Evolutionary conservation across 495 filamentous ascomycete species (phyloP), one percentile per base, ranked within the genome.

Genomic region (Astrocystis sublimbata): DNA sequence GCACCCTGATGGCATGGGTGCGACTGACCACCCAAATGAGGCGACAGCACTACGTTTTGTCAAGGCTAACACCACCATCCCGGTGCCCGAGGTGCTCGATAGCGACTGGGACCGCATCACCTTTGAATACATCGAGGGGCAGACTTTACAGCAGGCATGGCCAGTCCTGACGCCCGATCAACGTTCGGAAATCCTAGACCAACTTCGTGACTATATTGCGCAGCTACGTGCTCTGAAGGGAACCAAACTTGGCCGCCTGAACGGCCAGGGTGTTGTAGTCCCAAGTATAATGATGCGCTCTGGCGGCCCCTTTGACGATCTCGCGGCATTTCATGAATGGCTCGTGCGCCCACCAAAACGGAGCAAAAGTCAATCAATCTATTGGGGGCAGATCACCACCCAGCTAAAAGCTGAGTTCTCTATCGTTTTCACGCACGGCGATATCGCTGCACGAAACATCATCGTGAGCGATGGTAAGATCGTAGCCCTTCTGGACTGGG

Each of bases 401-500:
- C 58, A 61, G 35, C 36, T 61, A 4, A 23, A 30, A 26, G 47
- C 28, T 17, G 58, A 52, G 13, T 61, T 35, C 23, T 23, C 58
- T 24, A 64, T 66, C 54, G 50, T 66, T 17, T 72, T 74, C 58
- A 71, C 68, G 35, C 65, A 74, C 60, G 65, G 70, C 10, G 68
- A 71, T 43, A 47, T 74, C 24, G 62, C 45, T 19, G 62, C 63
- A 26, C 65, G 60, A 33, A 74, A 74, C 68, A 71, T 81, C 45
- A 65, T 79, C 53, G 64, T 80, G 8, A 61, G 74, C 41, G 40
- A 69, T 19, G 58, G 67, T 26, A 63, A 61, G 9, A 62, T 79
- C 61, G 75, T 72, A 2, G 76, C 71, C 15, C 68, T 81, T 40
- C 46, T 80, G 1, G 75, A 78, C 59, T 78, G 76, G 78, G 76